phyloP scores from a whole-genome alignment of 2,329 filamentous ascomycete species.

The Ophiostoma triangulosporum region DNA sequence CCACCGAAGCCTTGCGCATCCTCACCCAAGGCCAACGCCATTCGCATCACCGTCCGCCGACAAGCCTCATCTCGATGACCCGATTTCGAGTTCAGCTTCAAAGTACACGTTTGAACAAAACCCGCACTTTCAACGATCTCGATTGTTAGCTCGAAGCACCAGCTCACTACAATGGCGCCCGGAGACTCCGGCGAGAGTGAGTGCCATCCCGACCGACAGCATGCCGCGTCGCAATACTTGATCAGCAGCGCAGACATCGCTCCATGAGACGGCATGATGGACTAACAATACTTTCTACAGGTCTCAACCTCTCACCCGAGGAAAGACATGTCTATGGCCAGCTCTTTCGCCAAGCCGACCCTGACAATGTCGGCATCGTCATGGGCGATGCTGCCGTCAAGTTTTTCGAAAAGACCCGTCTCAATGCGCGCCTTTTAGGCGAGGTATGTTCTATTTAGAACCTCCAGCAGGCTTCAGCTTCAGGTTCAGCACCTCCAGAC shows the following conservation, averaged over 20 bases:
- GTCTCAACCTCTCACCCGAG: conserved; percentile 71
- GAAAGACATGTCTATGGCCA: conserved; percentile 91
- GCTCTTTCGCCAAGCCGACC: conserved; percentile 86
- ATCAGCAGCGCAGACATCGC: neutral
- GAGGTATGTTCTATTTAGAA: conserved; percentile 60
- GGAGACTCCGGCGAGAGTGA: conserved; percentile 19
- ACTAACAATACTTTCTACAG: neutral
- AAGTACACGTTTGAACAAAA: no score
- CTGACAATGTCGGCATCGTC: conserved; percentile 80
- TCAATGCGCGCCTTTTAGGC: conserved; percentile 74
- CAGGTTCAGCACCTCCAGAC: no score
- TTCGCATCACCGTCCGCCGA: neutral
- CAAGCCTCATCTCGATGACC: neutral
- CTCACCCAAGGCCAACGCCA: neutral
- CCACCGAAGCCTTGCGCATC: neutral
- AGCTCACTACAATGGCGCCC: conserved; percentile 17
- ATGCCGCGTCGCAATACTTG: neutral
- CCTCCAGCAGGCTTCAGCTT: no score
- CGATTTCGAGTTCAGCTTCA: no score
- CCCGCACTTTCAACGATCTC: neutral
- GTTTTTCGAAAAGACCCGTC: conserved; percentile 92
- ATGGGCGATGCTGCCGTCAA: conserved; percentile 92
- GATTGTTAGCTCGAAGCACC: neutral
- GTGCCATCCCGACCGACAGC: neutral
- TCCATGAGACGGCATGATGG: neutral